These are phyloP conservation scores for Candida peoriensis DNA, from an alignment of 805 yeast species.

Conservation along the genomic window DNA sequence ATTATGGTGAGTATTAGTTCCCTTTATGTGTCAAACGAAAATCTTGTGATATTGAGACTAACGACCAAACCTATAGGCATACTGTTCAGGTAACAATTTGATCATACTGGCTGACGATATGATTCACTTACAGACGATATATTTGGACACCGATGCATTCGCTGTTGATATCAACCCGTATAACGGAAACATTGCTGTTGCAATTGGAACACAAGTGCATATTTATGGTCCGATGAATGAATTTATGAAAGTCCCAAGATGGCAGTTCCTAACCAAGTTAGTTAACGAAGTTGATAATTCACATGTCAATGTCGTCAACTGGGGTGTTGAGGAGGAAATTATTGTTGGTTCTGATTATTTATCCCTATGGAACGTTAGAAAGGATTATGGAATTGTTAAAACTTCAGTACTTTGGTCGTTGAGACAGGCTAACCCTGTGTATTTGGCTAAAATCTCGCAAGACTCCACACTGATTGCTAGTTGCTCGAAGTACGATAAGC, in stretches of 20 bases:
- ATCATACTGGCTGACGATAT: conserved; percentile 54
- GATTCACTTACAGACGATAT: conserved; percentile 67
- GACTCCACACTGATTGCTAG: conserved; percentile 66
- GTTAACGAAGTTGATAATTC: conserved; percentile 27
- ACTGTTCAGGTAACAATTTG: conserved; percentile 86
- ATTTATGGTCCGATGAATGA: conserved; percentile 54
- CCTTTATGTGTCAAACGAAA: background rate
- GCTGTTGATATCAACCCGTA: conserved; percentile 58
- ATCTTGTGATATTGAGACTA: background rate
- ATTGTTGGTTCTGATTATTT: conserved; percentile 55
- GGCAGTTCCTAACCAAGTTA: conserved; percentile 36
- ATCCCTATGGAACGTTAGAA: conserved; percentile 45
- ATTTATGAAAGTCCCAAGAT: conserved; percentile 35
- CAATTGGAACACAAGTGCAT: conserved; percentile 37
- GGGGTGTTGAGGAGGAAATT: conserved; percentile 56
- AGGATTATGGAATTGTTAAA: conserved; percentile 38
- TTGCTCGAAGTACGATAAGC: conserved; percentile 54
- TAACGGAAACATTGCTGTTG: conserved; percentile 60
- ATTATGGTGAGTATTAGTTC: conserved; percentile 34
- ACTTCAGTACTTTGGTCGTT: conserved; percentile 33
- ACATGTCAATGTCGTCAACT: conserved; percentile 38
- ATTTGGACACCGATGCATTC: conserved; percentile 58
- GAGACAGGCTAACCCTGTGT: conserved; percentile 57
- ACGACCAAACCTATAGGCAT: conserved; percentile 37
- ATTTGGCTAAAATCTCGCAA: conserved; percentile 53